Percentiles rank a stretch among this genome's conserved stretches.
Conservation (phyloP, 148 eudicot genomes). For the Cornus controversa region DNA sequence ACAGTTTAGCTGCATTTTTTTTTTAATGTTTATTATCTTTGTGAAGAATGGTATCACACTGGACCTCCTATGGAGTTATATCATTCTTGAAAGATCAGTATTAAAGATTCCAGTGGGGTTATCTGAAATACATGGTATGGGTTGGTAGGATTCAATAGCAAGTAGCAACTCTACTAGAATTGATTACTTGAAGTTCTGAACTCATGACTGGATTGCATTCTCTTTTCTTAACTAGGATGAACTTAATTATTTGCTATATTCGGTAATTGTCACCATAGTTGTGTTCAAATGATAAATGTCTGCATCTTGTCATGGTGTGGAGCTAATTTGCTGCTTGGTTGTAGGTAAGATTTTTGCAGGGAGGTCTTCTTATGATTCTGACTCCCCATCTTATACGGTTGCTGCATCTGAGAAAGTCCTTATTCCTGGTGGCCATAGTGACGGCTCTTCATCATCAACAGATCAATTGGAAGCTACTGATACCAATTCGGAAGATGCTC, state of each 20-base stretch:
- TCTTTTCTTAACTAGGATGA: not conserved
- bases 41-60: not conserved
- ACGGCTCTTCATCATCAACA: conserved; percentile 37
- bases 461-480: conserved; percentile 42
- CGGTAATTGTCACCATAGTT: not conserved
- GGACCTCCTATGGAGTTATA: not conserved
- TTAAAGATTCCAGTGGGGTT: not conserved
- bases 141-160: not conserved
- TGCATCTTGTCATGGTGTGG: not conserved
- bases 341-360: conserved; percentile 74
- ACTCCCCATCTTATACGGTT: conserved; percentile 45
- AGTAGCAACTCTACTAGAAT: not conserved
- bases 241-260: not conserved
- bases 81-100: too few relatives aligned
- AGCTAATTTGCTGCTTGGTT: conserved; percentile 34
- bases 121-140: not conserved
- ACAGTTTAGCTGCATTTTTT: not conserved
- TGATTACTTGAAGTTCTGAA: not conserved
- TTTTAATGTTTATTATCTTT: not conserved
- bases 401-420: conserved; percentile 74
- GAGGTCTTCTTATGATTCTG: conserved; percentile 60
- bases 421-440: conserved; percentile 68
- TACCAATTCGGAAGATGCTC: conserved; percentile 34
- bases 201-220: not conserved
- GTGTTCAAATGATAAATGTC: not conserved